Evolutionary conservation across 2,329 filamentous ascomycete species (phyloP), one percentile per base, ranked within the genome.

Genomic region (Elsinoe fawcettii): DNA sequence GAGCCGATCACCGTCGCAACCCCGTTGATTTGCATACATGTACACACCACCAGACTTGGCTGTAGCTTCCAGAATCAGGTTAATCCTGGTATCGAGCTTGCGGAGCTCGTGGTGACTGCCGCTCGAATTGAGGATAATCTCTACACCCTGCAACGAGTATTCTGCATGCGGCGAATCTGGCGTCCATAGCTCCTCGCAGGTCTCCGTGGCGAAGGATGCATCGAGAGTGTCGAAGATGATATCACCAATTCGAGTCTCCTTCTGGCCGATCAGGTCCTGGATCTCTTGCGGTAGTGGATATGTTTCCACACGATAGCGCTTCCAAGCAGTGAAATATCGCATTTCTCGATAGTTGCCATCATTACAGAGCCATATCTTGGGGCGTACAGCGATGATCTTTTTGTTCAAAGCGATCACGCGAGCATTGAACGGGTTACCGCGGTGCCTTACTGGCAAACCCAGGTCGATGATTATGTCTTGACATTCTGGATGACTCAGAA

Each of bases 361-460:
- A 60, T 87, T 85, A 49, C 85, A 85, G 5, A 90, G 77, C 64
- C 77, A 84, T 61, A 88, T 75, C 70, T 90, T 90, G 0, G 86
- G 86, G 9, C 87, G 76, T 58, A 93, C 85, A 59, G 86, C 75
- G 16, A 90, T 71, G 18, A 91, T 84, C 70, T 84, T 82, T 53
- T 81, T 79, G 63, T 90, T 80, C 53, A 83, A 75, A 60, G 76
- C 75, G 60, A 88, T 78, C n/a, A 86, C 75, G 22, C 86, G 75
- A 63, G 81, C 82, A 67, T 87, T 88, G 71, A 83, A 88, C 56
- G 79, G 75, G 55, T 80, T 74, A 64, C 83, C 82, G 41, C 80
- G 72, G 66, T 87, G 84, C 44, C 77, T 73, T 47, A 88, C 76
- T 0, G 84, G 83, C 23, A 73, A 64, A n/a, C 71, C 71, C 14